A percentile compares a stretch with the other conserved stretches of the same genome.
Evolutionary conservation across 1,284 basidiomycete species (phyloP).

Genomic region (Coniophora puteana): DNA sequence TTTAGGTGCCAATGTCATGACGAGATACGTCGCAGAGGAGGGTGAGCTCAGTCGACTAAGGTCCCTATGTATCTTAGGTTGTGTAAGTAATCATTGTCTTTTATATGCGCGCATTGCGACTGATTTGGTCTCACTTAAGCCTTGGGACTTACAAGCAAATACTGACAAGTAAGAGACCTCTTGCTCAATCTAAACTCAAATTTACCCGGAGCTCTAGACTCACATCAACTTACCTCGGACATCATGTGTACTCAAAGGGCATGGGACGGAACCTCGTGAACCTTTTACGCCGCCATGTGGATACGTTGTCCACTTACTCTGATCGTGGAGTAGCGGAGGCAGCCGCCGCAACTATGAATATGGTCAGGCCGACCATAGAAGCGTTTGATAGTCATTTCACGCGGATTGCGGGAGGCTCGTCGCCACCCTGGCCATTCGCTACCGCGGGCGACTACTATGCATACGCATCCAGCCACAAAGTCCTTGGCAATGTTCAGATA

Average conservation of each 20-base stretch:
- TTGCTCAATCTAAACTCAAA: conserved; percentile 14
- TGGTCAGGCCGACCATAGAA: conserved; percentile 53
- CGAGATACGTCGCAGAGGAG: conserved; percentile 90
- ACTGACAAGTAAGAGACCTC: conserved; percentile 42
- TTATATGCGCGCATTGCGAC: conserved; percentile 9
- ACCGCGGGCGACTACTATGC: conserved; percentile 80
- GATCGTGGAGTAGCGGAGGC: conserved; percentile 48
- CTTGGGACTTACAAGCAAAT: conserved; percentile 73
- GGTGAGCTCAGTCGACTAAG: conserved; percentile 73
- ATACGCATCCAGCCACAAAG: conserved; percentile 57
- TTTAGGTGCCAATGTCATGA: conserved; percentile 89
- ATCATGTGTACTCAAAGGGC: conserved; percentile 76
- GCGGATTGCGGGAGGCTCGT: conserved; percentile 72
- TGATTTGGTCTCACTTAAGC: conserved; percentile 38
- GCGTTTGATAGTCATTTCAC: conserved; percentile 71
- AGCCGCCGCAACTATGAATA: conserved; percentile 37
- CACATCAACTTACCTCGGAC: conserved; percentile 59
- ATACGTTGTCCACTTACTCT: conserved; percentile 46
- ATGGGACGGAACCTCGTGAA: conserved; percentile 79
- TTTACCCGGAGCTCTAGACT: conserved; percentile 40
- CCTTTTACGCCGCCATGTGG: conserved; percentile 61
- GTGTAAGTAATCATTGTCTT: conserved; percentile 44
- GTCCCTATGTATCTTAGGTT: conserved; percentile 77
- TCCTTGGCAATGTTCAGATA: conserved; percentile 55
- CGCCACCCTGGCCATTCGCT: conserved; percentile 78